These are phyloP conservation scores for Cyanidiococcus yangmingshanensis DNA, from an alignment of 23 red algal species.

Conservation along the genomic window DNA sequence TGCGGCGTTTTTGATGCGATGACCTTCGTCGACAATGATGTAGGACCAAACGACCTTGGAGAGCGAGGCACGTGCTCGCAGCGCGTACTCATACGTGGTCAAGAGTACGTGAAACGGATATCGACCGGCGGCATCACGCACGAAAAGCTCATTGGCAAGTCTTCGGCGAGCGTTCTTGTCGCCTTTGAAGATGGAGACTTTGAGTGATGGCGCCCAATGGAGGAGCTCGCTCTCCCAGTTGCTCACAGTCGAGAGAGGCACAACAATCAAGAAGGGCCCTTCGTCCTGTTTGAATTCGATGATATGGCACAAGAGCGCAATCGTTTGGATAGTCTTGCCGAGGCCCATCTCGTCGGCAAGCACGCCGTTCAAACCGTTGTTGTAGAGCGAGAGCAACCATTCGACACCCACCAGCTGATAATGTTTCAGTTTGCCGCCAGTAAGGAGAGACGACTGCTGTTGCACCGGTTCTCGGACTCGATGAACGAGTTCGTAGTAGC, in stretches of 20 bases:
- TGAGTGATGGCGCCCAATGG: constrained; percentile 69
- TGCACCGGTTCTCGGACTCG: constrained; percentile 57
- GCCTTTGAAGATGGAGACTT: constrained; percentile 65
- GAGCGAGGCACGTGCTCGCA: constrained; percentile 52
- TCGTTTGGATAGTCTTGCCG: constrained; percentile 96
- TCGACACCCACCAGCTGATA: constrained; percentile 86
- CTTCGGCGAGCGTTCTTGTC: constrained; percentile 36
- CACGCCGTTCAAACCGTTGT: constrained; percentile 94
- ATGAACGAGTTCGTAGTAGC: constrained; percentile 89
- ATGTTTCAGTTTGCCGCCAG: constrained; percentile 71
- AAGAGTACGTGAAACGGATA: constrained; percentile 79
- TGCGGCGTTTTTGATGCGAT: constrained; percentile 96
- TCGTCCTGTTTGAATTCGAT: constrained; percentile 64
- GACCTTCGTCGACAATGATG: constrained; percentile 95
- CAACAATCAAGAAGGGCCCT: constrained; percentile 84
- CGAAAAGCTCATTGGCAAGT: constrained; percentile 29
- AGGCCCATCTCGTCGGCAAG: constrained; percentile 98
- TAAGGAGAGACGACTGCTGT: constrained; percentile 58
- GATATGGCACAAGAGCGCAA: constrained; percentile 72
- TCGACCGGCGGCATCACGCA: constrained; percentile 28
- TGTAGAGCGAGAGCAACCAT: constrained; percentile 95
- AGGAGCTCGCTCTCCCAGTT: constrained; percentile 92
- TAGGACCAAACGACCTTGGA: constrained; percentile 64
- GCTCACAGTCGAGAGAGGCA: constrained; percentile 79
- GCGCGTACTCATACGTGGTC: constrained; percentile 84